These are phyloP conservation scores for Punica granatum DNA, from an alignment of 345 rosid species.

Conservation along the genomic window DNA sequence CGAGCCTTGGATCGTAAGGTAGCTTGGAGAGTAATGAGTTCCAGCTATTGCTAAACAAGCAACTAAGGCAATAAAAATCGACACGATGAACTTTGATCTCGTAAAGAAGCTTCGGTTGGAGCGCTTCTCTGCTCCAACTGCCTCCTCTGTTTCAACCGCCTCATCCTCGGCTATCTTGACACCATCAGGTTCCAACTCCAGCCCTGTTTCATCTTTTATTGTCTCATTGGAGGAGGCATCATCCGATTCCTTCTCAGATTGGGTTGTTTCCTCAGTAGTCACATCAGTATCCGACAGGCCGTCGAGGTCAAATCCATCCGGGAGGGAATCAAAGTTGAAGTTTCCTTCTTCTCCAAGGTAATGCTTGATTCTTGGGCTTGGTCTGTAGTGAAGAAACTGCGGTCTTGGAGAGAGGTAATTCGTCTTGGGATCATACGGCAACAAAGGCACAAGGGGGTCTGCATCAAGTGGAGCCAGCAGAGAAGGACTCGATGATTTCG, in stretches of 20 bases:
- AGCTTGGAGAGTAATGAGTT: conserved; percentile 21
- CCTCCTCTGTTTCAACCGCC: conserved; percentile 10
- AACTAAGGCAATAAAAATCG: conserved; percentile 31
- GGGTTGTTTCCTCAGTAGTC: conserved; percentile 35
- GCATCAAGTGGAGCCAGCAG: conserved; percentile 51
- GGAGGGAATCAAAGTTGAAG: conserved; percentile 34
- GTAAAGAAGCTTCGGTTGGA: conserved; percentile 27
- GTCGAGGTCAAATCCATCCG: conserved; percentile 41
- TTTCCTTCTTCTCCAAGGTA: conserved; percentile 28
- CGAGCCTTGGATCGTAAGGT: conserved; percentile 22
- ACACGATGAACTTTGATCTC: conserved; percentile 30
- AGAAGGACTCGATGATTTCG: conserved; percentile 13
- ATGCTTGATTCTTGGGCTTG: conserved; percentile 47
- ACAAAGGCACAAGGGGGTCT: conserved; percentile 37
- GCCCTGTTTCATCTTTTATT: conserved; percentile 20
- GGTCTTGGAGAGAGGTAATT: conserved; percentile 64
- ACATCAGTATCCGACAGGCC: conserved; percentile 40
- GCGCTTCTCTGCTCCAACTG: conserved; percentile 17
- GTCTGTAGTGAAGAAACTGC: conserved; percentile 48
- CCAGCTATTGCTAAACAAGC: conserved; percentile 25
- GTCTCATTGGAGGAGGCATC: conserved; percentile 20
- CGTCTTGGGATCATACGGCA: conserved; percentile 52
- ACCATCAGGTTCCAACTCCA: conserved; percentile 10
- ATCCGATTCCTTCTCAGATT: conserved; percentile 31
- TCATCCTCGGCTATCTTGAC: not conserved